Percentiles rank a stretch among this genome's conserved stretches.
phyloP scores from a whole-genome alignment of 164 flowering plant genomes.

The Cinnamomum micranthum region DNA sequence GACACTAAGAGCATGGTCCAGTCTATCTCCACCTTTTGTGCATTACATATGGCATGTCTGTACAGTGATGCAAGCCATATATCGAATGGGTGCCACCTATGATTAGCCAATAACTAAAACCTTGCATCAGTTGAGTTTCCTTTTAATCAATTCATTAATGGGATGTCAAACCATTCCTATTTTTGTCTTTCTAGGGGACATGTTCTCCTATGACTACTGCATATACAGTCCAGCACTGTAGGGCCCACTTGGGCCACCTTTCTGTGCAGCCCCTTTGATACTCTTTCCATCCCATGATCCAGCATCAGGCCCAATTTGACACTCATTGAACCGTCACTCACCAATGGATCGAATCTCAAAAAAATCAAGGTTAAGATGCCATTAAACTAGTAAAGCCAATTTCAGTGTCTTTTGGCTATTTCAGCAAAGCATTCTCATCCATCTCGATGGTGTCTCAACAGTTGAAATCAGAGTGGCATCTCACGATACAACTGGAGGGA shows the following conservation, averaged over 20 bases:
- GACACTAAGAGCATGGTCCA: neutral
- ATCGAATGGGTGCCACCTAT: neutral
- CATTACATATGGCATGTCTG: neutral
- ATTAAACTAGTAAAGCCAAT: neutral
- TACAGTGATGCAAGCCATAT: neutral
- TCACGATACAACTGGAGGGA: constrained; percentile 98
- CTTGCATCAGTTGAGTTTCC: neutral
- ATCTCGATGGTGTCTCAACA: constrained; percentile 20
- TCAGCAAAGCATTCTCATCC: neutral
- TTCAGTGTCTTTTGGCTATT: too few species aligned
- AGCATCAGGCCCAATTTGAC: too few species aligned
- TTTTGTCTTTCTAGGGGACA: neutral
- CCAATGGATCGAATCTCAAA: too few species aligned
- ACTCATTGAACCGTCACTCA: too few species aligned
- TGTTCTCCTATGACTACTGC: too few species aligned
- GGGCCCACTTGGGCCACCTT: too few species aligned
- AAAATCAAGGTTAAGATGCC: neutral
- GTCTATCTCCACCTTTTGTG: neutral
- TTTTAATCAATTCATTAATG: too few species aligned
- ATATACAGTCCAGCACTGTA: too few species aligned
- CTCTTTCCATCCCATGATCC: too few species aligned
- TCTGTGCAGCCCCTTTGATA: too few species aligned
- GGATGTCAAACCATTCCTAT: neutral
- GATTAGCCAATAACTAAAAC: neutral
- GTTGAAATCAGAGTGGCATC: constrained; percentile 78